These are phyloP conservation scores for Bolboschoenoplectus hybrid DNA, from an alignment of 202 grass and related monocot genomes.

Conservation along the genomic window DNA sequence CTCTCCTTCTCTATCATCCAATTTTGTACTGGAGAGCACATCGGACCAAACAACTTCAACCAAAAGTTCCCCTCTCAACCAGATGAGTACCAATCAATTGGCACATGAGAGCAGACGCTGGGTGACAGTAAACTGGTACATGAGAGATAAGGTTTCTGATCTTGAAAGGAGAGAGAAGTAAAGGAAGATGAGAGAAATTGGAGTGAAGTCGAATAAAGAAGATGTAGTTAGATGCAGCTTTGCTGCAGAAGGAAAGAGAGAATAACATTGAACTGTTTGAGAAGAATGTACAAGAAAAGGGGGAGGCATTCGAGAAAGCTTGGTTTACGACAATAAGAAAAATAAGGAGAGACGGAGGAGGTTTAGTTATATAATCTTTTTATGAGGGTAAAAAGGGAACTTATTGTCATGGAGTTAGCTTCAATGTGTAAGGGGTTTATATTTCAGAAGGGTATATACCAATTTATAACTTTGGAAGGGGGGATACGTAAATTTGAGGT, in stretches of 20 bases:
- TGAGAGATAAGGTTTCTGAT: neutral
- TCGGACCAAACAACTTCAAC: neutral
- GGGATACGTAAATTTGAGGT: neutral
- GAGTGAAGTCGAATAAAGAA: neutral
- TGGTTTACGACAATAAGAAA: constrained; percentile 8
- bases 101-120: neutral
- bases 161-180: neutral
- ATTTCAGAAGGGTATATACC: neutral
- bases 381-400: neutral
- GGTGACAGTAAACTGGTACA: neutral
- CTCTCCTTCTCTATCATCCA: neutral
- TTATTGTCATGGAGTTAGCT: neutral
- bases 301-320: neutral
- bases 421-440: neutral
- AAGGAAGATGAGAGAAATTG: neutral
- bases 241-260: neutral
- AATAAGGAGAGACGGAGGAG: neutral
- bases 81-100: neutral
- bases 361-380: neutral
- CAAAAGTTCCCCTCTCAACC: neutral
- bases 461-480: neutral
- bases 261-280: neutral
- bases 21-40: neutral
- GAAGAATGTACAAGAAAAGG: neutral
- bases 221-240: neutral